Evolutionary conservation across 2,329 filamentous ascomycete genomes (phyloP), one percentile per base, ranked within the genome.

Genomic region (Cercospora canescens): DNA sequence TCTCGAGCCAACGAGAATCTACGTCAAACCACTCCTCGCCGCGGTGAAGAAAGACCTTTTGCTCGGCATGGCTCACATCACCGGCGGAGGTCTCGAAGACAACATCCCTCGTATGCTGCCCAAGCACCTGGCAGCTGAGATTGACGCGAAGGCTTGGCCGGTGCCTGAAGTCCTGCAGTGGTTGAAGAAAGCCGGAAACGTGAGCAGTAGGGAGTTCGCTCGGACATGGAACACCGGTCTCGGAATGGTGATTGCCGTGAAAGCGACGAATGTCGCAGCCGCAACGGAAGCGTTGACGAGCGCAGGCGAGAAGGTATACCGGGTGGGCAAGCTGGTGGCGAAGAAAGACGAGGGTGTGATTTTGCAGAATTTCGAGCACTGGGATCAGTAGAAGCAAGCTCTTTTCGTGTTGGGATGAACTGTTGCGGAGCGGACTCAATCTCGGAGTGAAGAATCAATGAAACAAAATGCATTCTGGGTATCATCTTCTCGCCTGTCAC

Each of bases 51-150:
- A 85, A 69, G 81, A 84, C 9, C 82, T 93, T 45, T 84, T 98
- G 78, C 96, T 97, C 82, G 95, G 95, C 61, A 91, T 98, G 79
- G 91, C 95, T 11, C 95, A 99, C 81, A 98, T 99, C 81, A 99
- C 95, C 0, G 95, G 95, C 59, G 95, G 95, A 67, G 95, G 95
- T 11, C 86, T 99, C 21, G 84, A 90, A 18, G 95, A 99, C 81
- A 99, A 99, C 79, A 90, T 99, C 28, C 95, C 95, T 32, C 89
- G 95, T 70, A 96, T 96, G 91, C 85, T 99, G 18, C 95, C 95
- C 1, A 79, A 85, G 35, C 83, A 89, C 54, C 87, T 99, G 6
- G 87, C 91, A 1, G 94, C 93, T 1, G 88, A 93, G 76, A 88
- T 99, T 63, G 91, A 97, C 74, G 91, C 91, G 55, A 82, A 84